Conservation (phyloP, 31 red algal species). For the Endocladia muricata region DNA sequence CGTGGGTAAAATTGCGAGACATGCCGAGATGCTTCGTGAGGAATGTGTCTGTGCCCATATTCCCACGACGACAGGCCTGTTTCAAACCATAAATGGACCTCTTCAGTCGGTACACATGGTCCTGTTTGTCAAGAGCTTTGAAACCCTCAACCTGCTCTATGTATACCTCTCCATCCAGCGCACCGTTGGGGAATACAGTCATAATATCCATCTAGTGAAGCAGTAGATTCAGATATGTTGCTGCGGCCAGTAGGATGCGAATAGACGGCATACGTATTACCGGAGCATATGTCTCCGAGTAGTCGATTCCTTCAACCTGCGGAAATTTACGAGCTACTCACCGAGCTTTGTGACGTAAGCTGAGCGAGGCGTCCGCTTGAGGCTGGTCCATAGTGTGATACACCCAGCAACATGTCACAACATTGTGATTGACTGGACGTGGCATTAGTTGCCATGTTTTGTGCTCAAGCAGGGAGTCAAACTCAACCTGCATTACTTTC, state of each 20-base stretch:
- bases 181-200: background rate
- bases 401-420: no score
- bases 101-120: background rate
- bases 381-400: no score
- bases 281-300: conserved; percentile 24
- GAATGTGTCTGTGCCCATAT: no score
- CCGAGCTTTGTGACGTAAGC: no score
- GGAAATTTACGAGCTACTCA: background rate
- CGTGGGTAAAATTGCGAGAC: no score
- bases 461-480: no score
- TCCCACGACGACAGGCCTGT: background rate
- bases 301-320: conserved; percentile 29
- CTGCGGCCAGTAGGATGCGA: background rate
- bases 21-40: no score
- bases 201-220: conserved; percentile 24
- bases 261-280: background rate
- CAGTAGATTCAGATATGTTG: background rate
- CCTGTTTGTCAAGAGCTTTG: background rate
- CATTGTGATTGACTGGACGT: no score
- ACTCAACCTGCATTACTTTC: no score
- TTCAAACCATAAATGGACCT: background rate
- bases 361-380: no score
- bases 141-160: conserved; percentile 5
- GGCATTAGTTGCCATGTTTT: no score
- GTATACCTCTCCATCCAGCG: conserved; percentile 5